A percentile compares a stretch with the other conserved stretches of the same genome.
Evolutionary conservation across 2,329 filamentous ascomycete genomes (phyloP).

Genomic region (Penicillium brasilianum): DNA sequence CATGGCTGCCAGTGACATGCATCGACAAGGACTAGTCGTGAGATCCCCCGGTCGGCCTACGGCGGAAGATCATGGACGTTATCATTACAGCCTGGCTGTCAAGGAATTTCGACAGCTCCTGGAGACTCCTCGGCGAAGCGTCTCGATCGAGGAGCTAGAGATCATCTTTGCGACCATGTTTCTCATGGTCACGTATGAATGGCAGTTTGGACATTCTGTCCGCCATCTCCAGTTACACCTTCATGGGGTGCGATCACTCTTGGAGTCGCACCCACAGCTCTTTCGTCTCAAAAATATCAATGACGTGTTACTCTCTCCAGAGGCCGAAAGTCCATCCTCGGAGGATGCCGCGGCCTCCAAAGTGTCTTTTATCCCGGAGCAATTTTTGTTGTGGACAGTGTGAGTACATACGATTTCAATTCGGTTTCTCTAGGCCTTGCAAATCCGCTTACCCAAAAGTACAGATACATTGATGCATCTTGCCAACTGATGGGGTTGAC

Average conservation of each 20-base stretch:
- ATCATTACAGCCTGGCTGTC: conserved; percentile 44
- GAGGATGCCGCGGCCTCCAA: conserved; percentile 20
- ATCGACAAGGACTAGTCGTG: conserved; percentile 37
- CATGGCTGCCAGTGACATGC: conserved; percentile 44
- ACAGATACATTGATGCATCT: conserved; percentile 39
- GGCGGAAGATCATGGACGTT: conserved; percentile 39
- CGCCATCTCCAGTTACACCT: conserved; percentile 44
- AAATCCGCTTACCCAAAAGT: background rate
- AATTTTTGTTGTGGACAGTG: conserved; percentile 44
- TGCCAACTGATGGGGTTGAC: conserved; percentile 36
- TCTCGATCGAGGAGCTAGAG: conserved; percentile 39
- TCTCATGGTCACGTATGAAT: conserved; percentile 44
- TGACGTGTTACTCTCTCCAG: conserved; percentile 34
- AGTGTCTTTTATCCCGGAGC: conserved; percentile 44
- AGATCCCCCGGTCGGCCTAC: conserved; percentile 35
- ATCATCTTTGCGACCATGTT: conserved; percentile 45
- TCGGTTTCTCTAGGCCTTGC: background rate
- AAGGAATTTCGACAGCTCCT: conserved; percentile 45
- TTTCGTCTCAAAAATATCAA: conserved; percentile 39
- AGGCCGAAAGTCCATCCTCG: conserved; percentile 15
- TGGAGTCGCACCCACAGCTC: conserved; percentile 41
- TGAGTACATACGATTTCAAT: conserved; percentile 23
- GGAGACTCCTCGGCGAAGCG: conserved; percentile 33
- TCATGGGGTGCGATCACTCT: conserved; percentile 42
- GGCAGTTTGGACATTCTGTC: conserved; percentile 43